Evolutionary conservation across 257 asterid genomes (phyloP).

Genomic region (Phtheirospermum japonicum): DNA sequence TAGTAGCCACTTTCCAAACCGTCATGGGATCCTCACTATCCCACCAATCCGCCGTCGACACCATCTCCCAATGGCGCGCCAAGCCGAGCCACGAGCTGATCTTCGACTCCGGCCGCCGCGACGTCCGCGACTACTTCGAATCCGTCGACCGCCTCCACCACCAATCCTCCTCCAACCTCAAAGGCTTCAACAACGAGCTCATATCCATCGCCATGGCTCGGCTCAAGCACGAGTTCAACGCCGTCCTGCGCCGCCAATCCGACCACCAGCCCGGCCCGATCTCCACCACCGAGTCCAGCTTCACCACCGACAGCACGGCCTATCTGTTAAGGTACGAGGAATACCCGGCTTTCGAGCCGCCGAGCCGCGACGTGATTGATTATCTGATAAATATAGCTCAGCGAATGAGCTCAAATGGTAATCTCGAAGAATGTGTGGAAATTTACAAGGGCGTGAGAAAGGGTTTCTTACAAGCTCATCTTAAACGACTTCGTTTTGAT

Average conservation of each 20-base stretch:
- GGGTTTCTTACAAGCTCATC: slow-evolving; percentile 20
- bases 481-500: slow-evolving; percentile 35
- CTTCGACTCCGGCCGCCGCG: slow-evolving; percentile 42
- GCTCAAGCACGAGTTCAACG: slow-evolving; percentile 37
- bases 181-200: slow-evolving; percentile 27
- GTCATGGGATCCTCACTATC: slow-evolving; percentile 41
- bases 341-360: slow-evolving; percentile 20
- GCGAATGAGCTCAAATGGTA: slow-evolving; percentile 33
- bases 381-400: slow-evolving; percentile 34
- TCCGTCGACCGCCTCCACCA: slow-evolving; percentile 40
- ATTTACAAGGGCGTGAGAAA: slow-evolving; percentile 35
- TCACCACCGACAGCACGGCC: slow-evolving; percentile 42
- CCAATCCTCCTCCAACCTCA: not conserved
- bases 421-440: slow-evolving; percentile 25
- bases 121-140: slow-evolving; percentile 34
- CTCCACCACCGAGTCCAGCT: slow-evolving; percentile 38
- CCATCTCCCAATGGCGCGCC: slow-evolving; percentile 32
- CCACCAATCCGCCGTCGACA: slow-evolving; percentile 42
- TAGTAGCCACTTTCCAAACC: slow-evolving; percentile 21
- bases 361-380: slow-evolving; percentile 25
- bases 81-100: slow-evolving; percentile 39
- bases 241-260: slow-evolving; percentile 32
- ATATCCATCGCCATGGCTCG: slow-evolving; percentile 37
- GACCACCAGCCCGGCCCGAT: slow-evolving; percentile 27
- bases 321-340: slow-evolving; percentile 34